Conservation (phyloP, 176 grass and related monocot genomes). For the Musa schizocarpa region DNA sequence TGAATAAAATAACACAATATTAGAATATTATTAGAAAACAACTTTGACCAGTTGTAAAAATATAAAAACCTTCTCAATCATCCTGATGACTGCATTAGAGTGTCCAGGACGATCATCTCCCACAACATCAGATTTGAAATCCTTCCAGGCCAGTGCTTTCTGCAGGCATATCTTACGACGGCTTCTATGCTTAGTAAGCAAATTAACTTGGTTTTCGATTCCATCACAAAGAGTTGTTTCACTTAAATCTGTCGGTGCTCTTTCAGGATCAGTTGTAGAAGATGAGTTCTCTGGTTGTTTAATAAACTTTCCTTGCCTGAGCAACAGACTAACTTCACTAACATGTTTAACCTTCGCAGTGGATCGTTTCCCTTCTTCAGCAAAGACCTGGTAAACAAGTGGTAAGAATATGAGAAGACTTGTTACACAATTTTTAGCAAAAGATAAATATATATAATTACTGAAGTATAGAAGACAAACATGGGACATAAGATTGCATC, state of each 20-base stretch:
- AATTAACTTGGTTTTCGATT: conserved; percentile 32
- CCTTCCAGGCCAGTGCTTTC: conserved; percentile 47
- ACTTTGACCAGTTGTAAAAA: conserved; percentile 16
- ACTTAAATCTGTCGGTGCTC: conserved; percentile 28
- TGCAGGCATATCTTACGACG: conserved; percentile 60
- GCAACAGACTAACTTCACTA: conserved; percentile 34
- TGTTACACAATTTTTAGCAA: not conserved
- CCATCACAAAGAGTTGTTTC: conserved; percentile 29
- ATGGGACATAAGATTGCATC: no score
- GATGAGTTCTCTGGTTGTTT: conserved; percentile 38
- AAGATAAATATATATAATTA: not conserved
- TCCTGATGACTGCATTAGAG: conserved; percentile 33
- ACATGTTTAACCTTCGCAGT: conserved; percentile 43
- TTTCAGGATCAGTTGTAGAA: conserved; percentile 37
- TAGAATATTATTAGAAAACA: not conserved
- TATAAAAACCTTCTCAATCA: conserved; percentile 51
- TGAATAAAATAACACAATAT: not conserved
- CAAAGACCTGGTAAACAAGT: conserved; percentile 39
- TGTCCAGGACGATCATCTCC: conserved; percentile 29
- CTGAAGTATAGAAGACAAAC: no score
- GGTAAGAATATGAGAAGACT: not conserved
- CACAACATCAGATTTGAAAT: conserved; percentile 39
- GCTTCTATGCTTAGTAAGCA: conserved; percentile 46
- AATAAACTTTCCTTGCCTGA: conserved; percentile 32
- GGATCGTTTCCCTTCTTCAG: conserved; percentile 62